Evolutionary conservation across 2,329 filamentous ascomycete species (phyloP).

Genomic region (Nothomitra cinnamomea): DNA sequence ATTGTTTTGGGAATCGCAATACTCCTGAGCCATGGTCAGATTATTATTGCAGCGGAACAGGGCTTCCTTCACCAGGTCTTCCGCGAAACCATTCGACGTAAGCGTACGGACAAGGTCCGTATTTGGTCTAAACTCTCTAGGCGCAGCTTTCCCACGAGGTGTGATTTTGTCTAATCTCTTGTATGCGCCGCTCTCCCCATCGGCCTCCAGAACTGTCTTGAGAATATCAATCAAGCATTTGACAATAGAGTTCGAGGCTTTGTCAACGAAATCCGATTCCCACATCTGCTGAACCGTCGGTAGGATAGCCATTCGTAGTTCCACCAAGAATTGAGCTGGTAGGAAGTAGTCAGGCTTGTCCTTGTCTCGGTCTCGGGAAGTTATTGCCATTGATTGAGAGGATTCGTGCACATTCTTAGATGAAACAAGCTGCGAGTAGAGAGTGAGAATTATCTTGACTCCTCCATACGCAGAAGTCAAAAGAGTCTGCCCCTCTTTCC

Average conservation of each 20-base stretch:
- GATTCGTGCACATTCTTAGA: constrained; percentile 71
- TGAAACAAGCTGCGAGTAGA: constrained; percentile 62
- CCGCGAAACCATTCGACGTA: constrained; percentile 33
- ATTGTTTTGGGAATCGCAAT: constrained; percentile 48
- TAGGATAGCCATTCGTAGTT: constrained; percentile 64
- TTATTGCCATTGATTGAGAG: constrained; percentile 39
- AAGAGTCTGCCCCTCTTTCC: constrained; percentile 14
- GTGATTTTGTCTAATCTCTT: constrained; percentile 44
- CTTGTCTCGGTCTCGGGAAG: constrained; percentile 36
- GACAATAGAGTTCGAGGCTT: constrained; percentile 57
- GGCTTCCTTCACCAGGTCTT: constrained; percentile 57
- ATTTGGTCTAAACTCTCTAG: constrained; percentile 35
- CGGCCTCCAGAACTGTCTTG: constrained; percentile 58
- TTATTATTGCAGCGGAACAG: constrained; percentile 67
- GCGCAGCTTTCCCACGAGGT: constrained; percentile 26
- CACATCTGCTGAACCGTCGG: constrained; percentile 64
- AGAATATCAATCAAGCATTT: constrained; percentile 72
- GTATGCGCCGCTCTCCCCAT: constrained; percentile 51
- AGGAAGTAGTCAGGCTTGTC: constrained; percentile 43
- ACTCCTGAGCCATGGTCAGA: constrained; percentile 44
- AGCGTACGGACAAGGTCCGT: constrained; percentile 27
- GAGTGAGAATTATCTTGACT: constrained; percentile 68
- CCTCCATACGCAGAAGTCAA: constrained; percentile 35
- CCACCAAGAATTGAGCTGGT: constrained; percentile 65
- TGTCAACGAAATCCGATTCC: constrained; percentile 66